A percentile compares a stretch with the other conserved stretches of the same genome.
These are phyloP conservation scores for Withania somnifera DNA, from an alignment of 305 asterid species.

Conservation along the genomic window DNA sequence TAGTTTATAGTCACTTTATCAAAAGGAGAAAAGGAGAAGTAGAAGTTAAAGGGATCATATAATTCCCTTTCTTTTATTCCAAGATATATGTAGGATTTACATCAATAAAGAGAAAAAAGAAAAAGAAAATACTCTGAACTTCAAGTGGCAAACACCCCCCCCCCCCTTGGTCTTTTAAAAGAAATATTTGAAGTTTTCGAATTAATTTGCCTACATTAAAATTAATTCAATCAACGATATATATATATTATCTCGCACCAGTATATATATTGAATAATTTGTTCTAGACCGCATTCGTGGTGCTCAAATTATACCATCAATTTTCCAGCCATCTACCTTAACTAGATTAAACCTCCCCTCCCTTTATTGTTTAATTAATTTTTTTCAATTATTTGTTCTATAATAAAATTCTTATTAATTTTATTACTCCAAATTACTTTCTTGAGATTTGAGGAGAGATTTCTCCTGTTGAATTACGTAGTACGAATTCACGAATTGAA, in stretches of 20 bases:
- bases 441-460: no score
- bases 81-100: neutral
- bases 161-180: neutral
- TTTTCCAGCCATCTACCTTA: neutral
- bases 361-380: no score
- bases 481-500: no score
- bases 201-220: rapidly evolving
- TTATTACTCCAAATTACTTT: no score
- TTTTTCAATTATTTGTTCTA: no score
- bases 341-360: neutral
- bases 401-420: no score
- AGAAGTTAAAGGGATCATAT: neutral
- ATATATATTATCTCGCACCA: neutral
- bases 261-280: no score
- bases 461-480: no score
- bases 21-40: neutral
- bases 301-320: neutral
- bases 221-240: neutral
- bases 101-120: neutral
- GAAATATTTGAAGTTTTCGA: neutral
- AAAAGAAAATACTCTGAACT: neutral
- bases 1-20: neutral
- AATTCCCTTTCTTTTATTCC: neutral
- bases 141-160: neutral
- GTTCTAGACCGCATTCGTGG: no score